Evolutionary conservation across 371 early-diverging fungal species (phyloP).

Genomic region (Umbelopsis sp.): DNA sequence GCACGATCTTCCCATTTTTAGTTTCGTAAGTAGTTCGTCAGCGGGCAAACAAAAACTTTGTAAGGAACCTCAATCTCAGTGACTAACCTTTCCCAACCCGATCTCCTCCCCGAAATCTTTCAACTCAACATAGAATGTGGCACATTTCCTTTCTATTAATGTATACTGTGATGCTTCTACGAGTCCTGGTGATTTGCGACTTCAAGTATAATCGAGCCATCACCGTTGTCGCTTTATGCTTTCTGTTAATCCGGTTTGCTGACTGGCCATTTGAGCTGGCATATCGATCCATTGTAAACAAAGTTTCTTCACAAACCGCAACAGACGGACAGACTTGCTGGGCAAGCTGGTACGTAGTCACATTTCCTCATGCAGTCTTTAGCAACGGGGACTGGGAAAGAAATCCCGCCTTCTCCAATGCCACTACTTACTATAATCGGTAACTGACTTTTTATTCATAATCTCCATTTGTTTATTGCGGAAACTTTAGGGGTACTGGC

Average conservation of each 20-base stretch:
- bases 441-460: background rate
- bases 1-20: constrained; percentile 47
- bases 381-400: background rate
- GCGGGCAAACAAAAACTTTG: constrained; percentile 26
- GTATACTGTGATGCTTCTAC: constrained; percentile 50
- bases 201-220: constrained; percentile 42
- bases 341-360: constrained; percentile 41
- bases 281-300: constrained; percentile 28
- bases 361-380: background rate
- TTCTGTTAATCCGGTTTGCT: constrained; percentile 44
- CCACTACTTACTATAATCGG: background rate
- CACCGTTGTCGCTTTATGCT: constrained; percentile 36
- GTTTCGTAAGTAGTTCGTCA: constrained; percentile 53
- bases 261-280: constrained; percentile 55
- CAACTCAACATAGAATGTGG: background rate
- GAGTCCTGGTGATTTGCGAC: constrained; percentile 43
- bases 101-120: background rate
- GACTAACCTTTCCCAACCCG: constrained; percentile 14
- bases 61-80: constrained; percentile 2
- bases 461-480: background rate
- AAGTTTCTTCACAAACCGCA: constrained; percentile 25
- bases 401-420: background rate
- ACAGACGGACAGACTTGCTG: constrained; percentile 39
- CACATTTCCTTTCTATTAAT: constrained; percentile 36
- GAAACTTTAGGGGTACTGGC: constrained; percentile 37